Conservation (phyloP, 169 alveolate species). For the Plasmodium vinckei region DNA sequence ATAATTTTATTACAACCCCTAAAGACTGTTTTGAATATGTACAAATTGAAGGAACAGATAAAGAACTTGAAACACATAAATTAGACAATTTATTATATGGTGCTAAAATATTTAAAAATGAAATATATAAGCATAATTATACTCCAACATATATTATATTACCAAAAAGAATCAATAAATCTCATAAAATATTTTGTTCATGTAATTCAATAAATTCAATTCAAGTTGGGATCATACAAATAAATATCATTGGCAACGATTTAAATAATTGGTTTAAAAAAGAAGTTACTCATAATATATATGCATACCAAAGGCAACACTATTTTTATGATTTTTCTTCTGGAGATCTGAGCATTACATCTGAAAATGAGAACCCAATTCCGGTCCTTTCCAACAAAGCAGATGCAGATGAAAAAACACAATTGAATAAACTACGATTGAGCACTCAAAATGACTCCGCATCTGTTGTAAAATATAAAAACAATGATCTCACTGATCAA, state of each 20-base stretch:
- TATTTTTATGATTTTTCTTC: constrained; percentile 65
- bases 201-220: constrained; percentile 42
- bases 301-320: constrained; percentile 16
- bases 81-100: constrained; percentile 32
- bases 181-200: constrained; percentile 33
- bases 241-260: constrained; percentile 59
- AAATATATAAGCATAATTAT: constrained; percentile 25
- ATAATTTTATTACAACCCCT: constrained; percentile 58
- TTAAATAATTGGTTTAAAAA: constrained; percentile 58
- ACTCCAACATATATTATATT: constrained; percentile 67
- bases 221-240: constrained; percentile 36
- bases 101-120: constrained; percentile 27
- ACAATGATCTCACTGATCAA: not conserved
- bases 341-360: constrained; percentile 40
- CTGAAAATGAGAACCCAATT: constrained; percentile 28
- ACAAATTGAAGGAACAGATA: constrained; percentile 43
- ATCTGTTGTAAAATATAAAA: too few relatives aligned
- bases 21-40: constrained; percentile 56
- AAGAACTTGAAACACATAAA: constrained; percentile 53
- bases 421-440: too few relatives aligned
- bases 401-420: not conserved
- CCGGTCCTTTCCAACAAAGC: not conserved
- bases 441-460: too few relatives aligned
- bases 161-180: constrained; percentile 43
- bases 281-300: constrained; percentile 30